Evolutionary conservation across 495 filamentous ascomycete species (phyloP), one percentile per base, ranked within the genome.

Genomic region (Lophium mytilinum): DNA sequence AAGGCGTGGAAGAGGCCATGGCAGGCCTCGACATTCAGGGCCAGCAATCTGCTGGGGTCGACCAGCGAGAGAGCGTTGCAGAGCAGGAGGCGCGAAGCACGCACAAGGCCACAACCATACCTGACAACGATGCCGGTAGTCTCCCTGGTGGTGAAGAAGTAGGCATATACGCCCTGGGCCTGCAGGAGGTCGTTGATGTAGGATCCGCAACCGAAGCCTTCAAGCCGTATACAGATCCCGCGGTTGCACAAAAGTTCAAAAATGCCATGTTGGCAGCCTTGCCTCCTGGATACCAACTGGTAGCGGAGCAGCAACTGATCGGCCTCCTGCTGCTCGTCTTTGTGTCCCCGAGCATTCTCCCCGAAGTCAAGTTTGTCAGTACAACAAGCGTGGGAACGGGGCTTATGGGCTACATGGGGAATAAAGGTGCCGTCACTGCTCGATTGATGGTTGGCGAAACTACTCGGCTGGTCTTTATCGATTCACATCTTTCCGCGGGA

Each of bases 101-200:
- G 19, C 50, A 47, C 12, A 71, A 70, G 62, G 62, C 59, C 59
- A 61, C 66, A 6, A 77, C 72, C 36, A 64, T 70, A 46, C 74
- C 60, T 9, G 66, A 67, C 9, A 64, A 72, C 33, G 72, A 76
- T 52, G 45, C 62, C 35, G 72, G 65, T 1, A 43, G 58, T 1
- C 41, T 75, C 8, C 67, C 72, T 5, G 75, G 75, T 43, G 74
- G 73, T 9, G 79, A 83, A 14, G 85, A 90, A 54, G 77, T 96
- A 42, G 92, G 85, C 19, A 78, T 99, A 17, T 99, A 97, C 68
- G 89, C 88, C 10, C 74, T 98, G 5, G 91, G 89, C 1, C 72
- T 98, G 42, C 93, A 98, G 61, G 93, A 98, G 65, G 80, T 98
- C 39, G 86, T 97, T 21, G 89, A 96, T 71, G 74, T 98, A 49